Evolutionary conservation across 2,329 filamentous ascomycete species (phyloP).

Genomic region (Colletotrichum sp.): DNA sequence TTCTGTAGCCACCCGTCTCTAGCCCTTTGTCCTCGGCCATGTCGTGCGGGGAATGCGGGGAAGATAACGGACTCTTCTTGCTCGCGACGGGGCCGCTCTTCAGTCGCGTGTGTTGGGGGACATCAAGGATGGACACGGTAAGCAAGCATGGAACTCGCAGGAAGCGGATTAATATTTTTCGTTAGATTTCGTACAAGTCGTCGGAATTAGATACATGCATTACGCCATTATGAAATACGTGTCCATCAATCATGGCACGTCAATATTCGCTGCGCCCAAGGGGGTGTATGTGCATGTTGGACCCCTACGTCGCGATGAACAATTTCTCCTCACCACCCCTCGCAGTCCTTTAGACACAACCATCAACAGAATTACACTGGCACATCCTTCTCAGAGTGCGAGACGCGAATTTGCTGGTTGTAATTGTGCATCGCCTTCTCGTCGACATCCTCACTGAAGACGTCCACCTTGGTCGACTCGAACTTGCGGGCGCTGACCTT

Average conservation of each 20-base stretch:
- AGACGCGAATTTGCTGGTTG: conserved; percentile 41
- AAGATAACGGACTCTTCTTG: neutral
- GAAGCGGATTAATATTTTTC: neutral
- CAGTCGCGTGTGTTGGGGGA: neutral
- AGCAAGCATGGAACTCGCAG: neutral
- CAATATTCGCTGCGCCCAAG: neutral
- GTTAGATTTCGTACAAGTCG: conserved; percentile 13
- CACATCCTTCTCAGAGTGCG: conserved; percentile 29
- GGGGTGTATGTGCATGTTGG: neutral
- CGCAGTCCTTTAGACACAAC: neutral
- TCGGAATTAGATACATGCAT: conserved; percentile 14
- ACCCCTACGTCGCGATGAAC: neutral
- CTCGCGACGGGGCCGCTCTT: neutral
- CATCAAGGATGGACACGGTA: neutral
- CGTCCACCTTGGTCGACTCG: conserved; percentile 60
- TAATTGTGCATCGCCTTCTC: conserved; percentile 54
- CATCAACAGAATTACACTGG: neutral
- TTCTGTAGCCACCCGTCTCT: neutral
- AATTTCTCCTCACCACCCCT: neutral
- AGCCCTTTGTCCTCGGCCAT: neutral
- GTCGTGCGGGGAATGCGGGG: conserved; percentile 4
- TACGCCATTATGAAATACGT: conserved; percentile 4
- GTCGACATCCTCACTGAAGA: conserved; percentile 55
- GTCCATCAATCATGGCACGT: neutral
- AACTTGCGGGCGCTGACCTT: conserved; percentile 77